These are phyloP conservation scores for Penicillium sp. DNA, from an alignment of 2,329 filamentous ascomycete species.

Conservation along the genomic window DNA sequence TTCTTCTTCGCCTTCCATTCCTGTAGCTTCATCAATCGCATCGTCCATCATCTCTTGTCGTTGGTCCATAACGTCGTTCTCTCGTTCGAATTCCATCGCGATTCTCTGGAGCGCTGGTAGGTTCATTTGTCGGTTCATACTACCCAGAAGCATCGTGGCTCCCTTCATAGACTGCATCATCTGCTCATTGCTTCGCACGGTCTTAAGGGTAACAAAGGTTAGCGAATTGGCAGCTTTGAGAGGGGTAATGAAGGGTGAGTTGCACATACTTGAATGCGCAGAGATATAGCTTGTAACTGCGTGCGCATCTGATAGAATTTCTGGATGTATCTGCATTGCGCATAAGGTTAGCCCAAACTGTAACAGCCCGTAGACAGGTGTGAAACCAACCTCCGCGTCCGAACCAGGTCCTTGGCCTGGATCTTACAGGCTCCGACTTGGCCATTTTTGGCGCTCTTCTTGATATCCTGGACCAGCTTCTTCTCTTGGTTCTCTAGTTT, in stretches of 20 bases:
- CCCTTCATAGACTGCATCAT: conserved; percentile 99
- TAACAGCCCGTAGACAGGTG: neutral
- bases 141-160: conserved; percentile 85
- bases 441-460: conserved; percentile 96
- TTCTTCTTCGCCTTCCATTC: conserved; percentile 78
- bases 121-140: conserved; percentile 98
- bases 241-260: neutral
- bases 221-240: conserved; percentile 4
- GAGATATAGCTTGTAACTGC: conserved; percentile 90
- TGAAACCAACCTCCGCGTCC: conserved; percentile 70
- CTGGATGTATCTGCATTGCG: conserved; percentile 76
- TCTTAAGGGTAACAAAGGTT: conserved; percentile 55
- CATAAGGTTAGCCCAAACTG: conserved; percentile 2
- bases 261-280: conserved; percentile 78
- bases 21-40: conserved; percentile 94
- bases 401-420: conserved; percentile 93
- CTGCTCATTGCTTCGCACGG: conserved; percentile 95
- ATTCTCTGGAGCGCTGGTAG: conserved; percentile 92
- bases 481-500: conserved; percentile 99
- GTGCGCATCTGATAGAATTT: conserved; percentile 99
- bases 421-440: conserved; percentile 99
- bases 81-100: conserved; percentile 97
- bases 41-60: conserved; percentile 99
- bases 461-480: conserved; percentile 93
- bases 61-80: conserved; percentile 99